phyloP scores from a whole-genome alignment of 768 basidiomycete genomes.

The Infundibulicybe gibba region DNA sequence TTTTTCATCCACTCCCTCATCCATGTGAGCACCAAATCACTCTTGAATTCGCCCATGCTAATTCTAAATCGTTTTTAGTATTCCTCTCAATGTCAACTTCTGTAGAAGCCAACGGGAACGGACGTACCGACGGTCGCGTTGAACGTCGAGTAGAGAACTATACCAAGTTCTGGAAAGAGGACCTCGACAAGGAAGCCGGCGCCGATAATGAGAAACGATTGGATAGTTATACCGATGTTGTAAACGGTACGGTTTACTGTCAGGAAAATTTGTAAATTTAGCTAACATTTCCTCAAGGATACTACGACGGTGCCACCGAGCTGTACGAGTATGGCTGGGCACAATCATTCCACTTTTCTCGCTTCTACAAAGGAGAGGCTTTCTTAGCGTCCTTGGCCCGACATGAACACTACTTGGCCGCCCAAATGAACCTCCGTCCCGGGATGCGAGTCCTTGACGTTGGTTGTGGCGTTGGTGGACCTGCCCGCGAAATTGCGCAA shows the following conservation, averaged over 20 bases:
- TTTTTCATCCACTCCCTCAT: too few species aligned
- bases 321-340: constrained; percentile 95
- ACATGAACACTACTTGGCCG: constrained; percentile 95
- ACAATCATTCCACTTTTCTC: constrained; percentile 92
- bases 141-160: constrained; percentile 77
- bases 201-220: constrained; percentile 70
- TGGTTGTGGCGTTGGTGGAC: constrained; percentile 97
- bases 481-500: constrained; percentile 90
- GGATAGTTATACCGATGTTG: constrained; percentile 85
- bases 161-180: constrained; percentile 89
- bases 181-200: constrained; percentile 63
- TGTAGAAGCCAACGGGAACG: not conserved
- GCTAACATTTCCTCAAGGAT: constrained; percentile 46
- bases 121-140: constrained; percentile 53
- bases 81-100: constrained; percentile 10
- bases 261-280: not conserved
- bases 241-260: constrained; percentile 64
- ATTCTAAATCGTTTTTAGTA: constrained; percentile 5
- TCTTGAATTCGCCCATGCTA: not conserved
- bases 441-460: constrained; percentile 98
- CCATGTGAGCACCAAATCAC: too few species aligned
- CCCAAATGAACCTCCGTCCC: constrained; percentile 77
- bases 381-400: constrained; percentile 78
- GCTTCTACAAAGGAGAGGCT: constrained; percentile 90
- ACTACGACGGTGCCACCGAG: constrained; percentile 95